These are phyloP conservation scores for Thraustotheca clavata DNA, from an alignment of 352 stramenopile species.

Conservation along the genomic window DNA sequence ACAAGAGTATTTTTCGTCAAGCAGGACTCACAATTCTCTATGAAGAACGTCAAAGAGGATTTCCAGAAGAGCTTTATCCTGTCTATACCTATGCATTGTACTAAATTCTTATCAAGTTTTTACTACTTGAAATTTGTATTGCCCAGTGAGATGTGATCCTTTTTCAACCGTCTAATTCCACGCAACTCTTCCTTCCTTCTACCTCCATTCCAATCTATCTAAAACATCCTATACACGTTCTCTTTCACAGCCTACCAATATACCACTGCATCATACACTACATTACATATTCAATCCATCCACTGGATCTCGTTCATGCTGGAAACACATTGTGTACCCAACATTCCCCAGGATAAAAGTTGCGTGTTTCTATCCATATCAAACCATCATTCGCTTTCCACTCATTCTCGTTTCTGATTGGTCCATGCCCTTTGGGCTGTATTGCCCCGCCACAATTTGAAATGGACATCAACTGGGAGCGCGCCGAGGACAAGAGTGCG, in stretches of 20 bases:
- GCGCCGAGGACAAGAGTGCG: background rate
- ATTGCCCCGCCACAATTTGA: background rate
- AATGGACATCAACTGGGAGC: background rate
- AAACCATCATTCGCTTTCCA: background rate
- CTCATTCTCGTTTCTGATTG: background rate
- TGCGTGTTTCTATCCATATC: background rate
- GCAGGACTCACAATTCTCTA: slow-evolving; percentile 82
- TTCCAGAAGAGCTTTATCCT: slow-evolving; percentile 92
- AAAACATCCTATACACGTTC: too few species aligned
- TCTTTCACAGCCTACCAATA: too few species aligned
- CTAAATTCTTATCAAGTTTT: too few species aligned
- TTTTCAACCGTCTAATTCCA: too few species aligned
- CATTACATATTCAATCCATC: too few species aligned
- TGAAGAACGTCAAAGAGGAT: slow-evolving; percentile 82
- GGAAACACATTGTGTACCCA: too few species aligned
- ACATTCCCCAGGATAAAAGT: background rate
- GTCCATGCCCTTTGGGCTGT: background rate
- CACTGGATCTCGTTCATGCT: too few species aligned
- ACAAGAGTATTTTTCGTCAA: slow-evolving; percentile 88
- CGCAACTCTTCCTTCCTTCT: too few species aligned
- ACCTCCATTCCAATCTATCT: too few species aligned
- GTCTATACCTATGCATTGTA: slow-evolving; percentile 92
- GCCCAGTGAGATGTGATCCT: too few species aligned
- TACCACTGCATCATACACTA: too few species aligned
- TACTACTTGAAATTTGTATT: too few species aligned